Conservation (phyloP, 441 rosid genomes). For the Corymbia calophylla region DNA sequence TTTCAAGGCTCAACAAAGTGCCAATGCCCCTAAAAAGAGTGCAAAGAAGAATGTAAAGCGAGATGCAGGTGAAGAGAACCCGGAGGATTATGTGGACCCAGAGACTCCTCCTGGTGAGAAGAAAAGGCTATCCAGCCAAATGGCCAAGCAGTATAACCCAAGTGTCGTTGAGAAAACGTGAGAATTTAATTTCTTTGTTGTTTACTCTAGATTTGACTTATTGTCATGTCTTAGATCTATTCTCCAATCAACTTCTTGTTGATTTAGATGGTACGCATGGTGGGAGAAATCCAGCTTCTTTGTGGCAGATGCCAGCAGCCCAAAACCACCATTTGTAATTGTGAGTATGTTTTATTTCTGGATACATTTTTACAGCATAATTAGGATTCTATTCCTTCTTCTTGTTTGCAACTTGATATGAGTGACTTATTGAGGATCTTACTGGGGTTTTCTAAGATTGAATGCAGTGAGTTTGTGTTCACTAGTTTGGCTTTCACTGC, state of each 20-base stretch:
- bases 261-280: constrained; percentile 80
- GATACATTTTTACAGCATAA: not conserved
- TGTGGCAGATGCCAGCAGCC: constrained; percentile 64
- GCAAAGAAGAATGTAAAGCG: constrained; percentile 59
- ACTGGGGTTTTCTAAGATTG: not conserved
- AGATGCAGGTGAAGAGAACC: constrained; percentile 60
- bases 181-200: constrained; percentile 1
- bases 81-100: constrained; percentile 58
- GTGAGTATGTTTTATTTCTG: constrained; percentile 30
- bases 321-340: constrained; percentile 66
- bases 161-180: constrained; percentile 75
- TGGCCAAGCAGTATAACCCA: constrained; percentile 76
- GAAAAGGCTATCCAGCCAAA: constrained; percentile 64
- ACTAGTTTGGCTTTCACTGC: not conserved
- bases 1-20: constrained; percentile 34
- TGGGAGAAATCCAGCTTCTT: constrained; percentile 78
- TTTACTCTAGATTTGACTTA: not conserved
- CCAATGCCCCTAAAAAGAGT: constrained; percentile 33
- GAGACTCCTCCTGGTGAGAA: constrained; percentile 56
- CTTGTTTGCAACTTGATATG: not conserved
- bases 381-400: not conserved
- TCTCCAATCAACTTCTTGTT: not conserved
- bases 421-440: not conserved
- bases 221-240: not conserved
- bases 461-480: not conserved